Percentiles rank a stretch among this genome's conserved stretches.
These are phyloP conservation scores for Saksenaea oblongispora DNA, from an alignment of 371 early-diverging fungal species.

Conservation along the genomic window DNA sequence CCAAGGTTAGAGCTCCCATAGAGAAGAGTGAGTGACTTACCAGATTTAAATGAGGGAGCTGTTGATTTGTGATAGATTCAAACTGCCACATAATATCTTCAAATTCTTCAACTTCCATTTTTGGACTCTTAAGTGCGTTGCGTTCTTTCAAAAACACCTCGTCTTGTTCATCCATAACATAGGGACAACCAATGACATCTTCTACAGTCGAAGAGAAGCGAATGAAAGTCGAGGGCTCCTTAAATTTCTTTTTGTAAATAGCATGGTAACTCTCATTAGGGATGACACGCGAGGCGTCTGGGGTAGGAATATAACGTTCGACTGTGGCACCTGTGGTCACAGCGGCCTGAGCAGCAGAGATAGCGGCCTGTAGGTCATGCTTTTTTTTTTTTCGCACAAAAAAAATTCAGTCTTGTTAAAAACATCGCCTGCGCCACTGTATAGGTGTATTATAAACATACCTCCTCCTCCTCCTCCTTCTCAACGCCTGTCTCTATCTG, in stretches of 20 bases:
- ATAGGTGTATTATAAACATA: slow-evolving; percentile 26
- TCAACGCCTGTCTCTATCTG: slow-evolving; percentile 73
- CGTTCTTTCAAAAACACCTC: slow-evolving; percentile 67
- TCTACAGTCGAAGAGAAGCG: slow-evolving; percentile 86
- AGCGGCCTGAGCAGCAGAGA: slow-evolving; percentile 77
- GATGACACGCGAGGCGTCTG: slow-evolving; percentile 85
- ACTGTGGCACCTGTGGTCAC: slow-evolving; percentile 59
- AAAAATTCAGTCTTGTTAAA: not conserved
- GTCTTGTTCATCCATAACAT: slow-evolving; percentile 89
- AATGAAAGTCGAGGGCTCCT: slow-evolving; percentile 75
- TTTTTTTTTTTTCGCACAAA: slow-evolving; percentile 60
- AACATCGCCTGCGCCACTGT: slow-evolving; percentile 12
- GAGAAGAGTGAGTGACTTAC: slow-evolving; percentile 48
- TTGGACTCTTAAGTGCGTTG: slow-evolving; percentile 33
- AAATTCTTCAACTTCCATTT: slow-evolving; percentile 66
- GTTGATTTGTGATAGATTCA: slow-evolving; percentile 62
- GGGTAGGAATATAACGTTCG: slow-evolving; percentile 86
- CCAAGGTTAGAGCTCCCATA: too few relatives aligned
- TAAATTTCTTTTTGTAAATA: slow-evolving; percentile 70
- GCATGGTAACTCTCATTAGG: slow-evolving; percentile 56
- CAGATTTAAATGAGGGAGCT: slow-evolving; percentile 57
- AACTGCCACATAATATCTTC: slow-evolving; percentile 81
- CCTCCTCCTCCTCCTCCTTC: slow-evolving; percentile 73
- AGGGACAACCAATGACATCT: slow-evolving; percentile 84
- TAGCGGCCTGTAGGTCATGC: slow-evolving; percentile 93